These are phyloP conservation scores for Lipomyces starkeyi DNA, from an alignment of 805 yeast genomes.

Conservation along the genomic window DNA sequence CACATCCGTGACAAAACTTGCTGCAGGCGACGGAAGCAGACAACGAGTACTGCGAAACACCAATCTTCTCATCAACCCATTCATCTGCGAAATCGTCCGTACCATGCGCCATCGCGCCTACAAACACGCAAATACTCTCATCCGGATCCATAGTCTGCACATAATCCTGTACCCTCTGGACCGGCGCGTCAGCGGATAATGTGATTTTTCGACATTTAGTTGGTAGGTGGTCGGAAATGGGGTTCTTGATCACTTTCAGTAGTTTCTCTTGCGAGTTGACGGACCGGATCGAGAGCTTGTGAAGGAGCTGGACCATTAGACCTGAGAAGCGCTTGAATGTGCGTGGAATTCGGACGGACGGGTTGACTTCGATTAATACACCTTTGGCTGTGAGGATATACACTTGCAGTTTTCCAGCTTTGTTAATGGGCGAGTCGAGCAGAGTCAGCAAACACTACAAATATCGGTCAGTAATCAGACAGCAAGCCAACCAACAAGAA, in stretches of 20 bases:
- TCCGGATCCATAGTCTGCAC: constrained; percentile 78
- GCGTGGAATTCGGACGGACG: constrained; percentile 95
- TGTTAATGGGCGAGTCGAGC: constrained; percentile 96
- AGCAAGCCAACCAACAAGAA: not conserved
- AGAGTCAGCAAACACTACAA: constrained; percentile 80
- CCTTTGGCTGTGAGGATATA: constrained; percentile 96
- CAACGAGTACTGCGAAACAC: constrained; percentile 91
- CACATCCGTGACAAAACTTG: constrained; percentile 98
- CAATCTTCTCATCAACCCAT: constrained; percentile 93
- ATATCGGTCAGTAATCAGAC: not conserved
- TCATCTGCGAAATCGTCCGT: constrained; percentile 97
- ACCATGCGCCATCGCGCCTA: constrained; percentile 99
- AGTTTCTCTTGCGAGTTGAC: constrained; percentile 95
- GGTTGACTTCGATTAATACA: constrained; percentile 93
- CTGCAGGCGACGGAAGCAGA: constrained; percentile 98
- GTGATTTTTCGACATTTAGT: constrained; percentile 94
- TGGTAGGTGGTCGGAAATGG: constrained; percentile 95
- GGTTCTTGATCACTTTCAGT: constrained; percentile 92
- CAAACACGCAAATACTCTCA: constrained; percentile 96
- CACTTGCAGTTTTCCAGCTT: constrained; percentile 95
- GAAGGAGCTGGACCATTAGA: constrained; percentile 94
- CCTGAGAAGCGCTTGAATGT: constrained; percentile 98
- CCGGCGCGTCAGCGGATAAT: constrained; percentile 85
- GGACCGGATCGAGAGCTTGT: constrained; percentile 88
- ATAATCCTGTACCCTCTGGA: constrained; percentile 86